Evolutionary conservation across 352 stramenopile genomes (phyloP).

Genomic region (Phytophthora pseudosyringae): DNA sequence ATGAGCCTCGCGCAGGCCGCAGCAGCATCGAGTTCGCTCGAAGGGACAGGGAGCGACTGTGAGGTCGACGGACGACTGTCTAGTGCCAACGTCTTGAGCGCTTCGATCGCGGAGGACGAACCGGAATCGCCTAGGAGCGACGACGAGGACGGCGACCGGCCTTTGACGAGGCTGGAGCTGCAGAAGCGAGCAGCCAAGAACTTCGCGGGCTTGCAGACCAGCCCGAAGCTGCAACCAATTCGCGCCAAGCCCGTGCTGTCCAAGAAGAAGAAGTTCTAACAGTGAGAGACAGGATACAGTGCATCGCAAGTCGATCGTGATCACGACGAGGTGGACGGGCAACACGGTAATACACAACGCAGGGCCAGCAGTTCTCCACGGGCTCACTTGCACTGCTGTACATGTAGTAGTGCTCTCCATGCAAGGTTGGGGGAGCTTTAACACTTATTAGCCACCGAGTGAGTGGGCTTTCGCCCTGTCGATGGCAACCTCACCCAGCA

Average conservation of each 20-base stretch:
- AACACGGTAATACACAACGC: background rate
- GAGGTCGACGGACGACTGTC: conserved; percentile 15
- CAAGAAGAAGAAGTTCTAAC: conserved; percentile 58
- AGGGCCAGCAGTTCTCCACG: background rate
- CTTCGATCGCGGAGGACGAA: conserved; percentile 61
- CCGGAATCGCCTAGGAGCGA: conserved; percentile 49
- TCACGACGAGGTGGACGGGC: background rate
- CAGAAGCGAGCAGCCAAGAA: conserved; percentile 64
- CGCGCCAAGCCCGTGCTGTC: conserved; percentile 29
- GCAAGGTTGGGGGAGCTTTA: background rate
- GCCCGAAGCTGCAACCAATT: conserved; percentile 50
- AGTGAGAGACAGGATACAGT: too few species aligned
- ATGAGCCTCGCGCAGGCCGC: conserved; percentile 13
- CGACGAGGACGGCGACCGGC: conserved; percentile 67
- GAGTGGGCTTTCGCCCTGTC: conserved; percentile 3
- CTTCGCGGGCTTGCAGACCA: conserved; percentile 55
- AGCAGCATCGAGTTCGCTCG: background rate
- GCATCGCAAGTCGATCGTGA: background rate
- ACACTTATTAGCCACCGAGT: background rate
- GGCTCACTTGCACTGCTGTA: background rate
- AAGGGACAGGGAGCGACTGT: conserved; percentile 10
- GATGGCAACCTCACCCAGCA: conserved; percentile 19
- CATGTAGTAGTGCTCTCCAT: background rate
- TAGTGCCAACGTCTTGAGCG: conserved; percentile 31
- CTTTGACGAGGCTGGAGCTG: conserved; percentile 69